Base-by-base conservation (phyloP, 352 stramenopile genomes). In the Plasmopara halstedii region DNA sequence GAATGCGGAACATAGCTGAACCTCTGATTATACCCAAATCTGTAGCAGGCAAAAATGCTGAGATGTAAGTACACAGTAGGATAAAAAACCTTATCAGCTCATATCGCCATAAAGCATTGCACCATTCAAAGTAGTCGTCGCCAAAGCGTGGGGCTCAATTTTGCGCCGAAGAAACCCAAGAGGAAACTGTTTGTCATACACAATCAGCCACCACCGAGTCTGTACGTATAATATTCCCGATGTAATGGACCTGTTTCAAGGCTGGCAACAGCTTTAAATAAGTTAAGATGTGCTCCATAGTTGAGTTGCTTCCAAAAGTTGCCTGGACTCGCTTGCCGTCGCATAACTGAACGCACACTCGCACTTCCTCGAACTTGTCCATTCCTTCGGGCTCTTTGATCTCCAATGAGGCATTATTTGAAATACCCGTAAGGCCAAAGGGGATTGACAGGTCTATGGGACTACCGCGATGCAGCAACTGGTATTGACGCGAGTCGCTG, bases 1-100 rank as follows among this genome's bases (percentile, higher is more conserved):
- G 71, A 48, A 92, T 64, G 6, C 80, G 83, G 47, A 94, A 94
- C 53, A 94, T 92, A 15, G 73, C 83, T 25, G 83, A 94, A 6
- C 83, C 83, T 44, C 70, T 87, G 40, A 86, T 21, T 33, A 94
- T 77, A 0, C 83, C 83, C 18, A 94, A 41, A 4, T 92, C 77
- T 88, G 35, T n/a, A 34, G 17, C 38, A 20, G 3, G 18, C 27
- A 41, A n/a, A n/a, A 45, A 38, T 15, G 54, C 9, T 6, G 15
- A 25, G 10, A 22, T 53, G 3, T 50, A 10, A 50, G 22, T 23
- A 49, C 1, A 41, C 3, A 7, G 6, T 3, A 23, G 26, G 10
- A 23, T 1, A 15, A 26, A 3, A 15, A 34, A 20, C 3, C n/a
- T 13, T 34, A 36, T 4, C 15, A 33, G 3, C n/a, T 49, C 4